A percentile compares a stretch with the other conserved stretches of the same genome.
These are phyloP conservation scores for Cryptosporidium xiaoi DNA, from an alignment of 169 alveolate species.

Conservation along the genomic window DNA sequence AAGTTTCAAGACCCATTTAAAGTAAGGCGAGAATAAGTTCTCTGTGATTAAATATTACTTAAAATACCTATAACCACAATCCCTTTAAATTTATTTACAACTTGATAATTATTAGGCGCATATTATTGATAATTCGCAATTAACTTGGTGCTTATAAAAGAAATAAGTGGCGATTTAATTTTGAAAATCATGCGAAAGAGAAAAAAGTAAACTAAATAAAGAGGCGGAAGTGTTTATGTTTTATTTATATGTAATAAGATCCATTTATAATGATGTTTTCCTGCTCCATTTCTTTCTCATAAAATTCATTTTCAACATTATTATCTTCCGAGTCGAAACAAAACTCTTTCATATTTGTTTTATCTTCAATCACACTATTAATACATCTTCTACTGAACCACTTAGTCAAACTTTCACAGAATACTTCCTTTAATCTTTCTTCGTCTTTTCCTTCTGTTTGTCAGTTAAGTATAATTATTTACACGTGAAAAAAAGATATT, in stretches of 20 bases:
- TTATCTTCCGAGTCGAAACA: constrained; percentile 17
- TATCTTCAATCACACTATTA: background rate
- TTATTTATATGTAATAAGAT: too few species aligned
- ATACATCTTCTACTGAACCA: constrained; percentile 14
- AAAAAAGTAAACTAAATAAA: too few species aligned
- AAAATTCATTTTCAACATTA: constrained; percentile 23
- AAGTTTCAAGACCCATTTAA: constrained; percentile 44
- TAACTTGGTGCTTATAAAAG: too few species aligned
- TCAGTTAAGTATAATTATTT: background rate
- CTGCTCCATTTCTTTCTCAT: background rate
- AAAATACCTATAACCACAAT: too few species aligned
- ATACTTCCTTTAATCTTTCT: constrained; percentile 17
- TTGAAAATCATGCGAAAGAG: too few species aligned
- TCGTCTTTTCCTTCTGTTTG: constrained; percentile 30
- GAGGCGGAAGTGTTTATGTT: too few species aligned
- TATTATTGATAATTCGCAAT: background rate
- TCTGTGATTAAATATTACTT: too few species aligned
- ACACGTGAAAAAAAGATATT: background rate
- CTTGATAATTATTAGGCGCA: background rate
- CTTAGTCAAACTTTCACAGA: constrained; percentile 4
- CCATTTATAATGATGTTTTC: background rate
- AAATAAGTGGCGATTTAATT: too few species aligned
- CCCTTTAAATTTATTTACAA: too few species aligned
- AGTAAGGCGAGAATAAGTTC: background rate
- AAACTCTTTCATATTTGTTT: background rate